Conservation (phyloP, 345 rosid species). For the Populus simonii region DNA sequence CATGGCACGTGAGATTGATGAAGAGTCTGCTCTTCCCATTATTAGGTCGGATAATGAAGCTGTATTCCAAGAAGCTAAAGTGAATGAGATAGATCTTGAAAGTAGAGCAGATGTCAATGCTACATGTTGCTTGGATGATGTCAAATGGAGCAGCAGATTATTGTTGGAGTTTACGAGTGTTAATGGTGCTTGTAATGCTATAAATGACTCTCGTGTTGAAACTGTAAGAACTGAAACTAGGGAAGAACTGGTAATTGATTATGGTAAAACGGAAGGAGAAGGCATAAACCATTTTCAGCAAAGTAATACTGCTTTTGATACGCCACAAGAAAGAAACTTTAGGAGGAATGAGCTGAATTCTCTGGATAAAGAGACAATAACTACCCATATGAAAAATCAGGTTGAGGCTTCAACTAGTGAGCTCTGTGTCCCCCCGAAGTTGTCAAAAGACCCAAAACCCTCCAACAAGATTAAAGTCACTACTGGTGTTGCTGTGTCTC, state of each 20-base stretch:
- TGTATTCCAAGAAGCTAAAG: slow-evolving; percentile 14
- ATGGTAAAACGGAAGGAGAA: slow-evolving; percentile 17
- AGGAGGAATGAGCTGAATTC: slow-evolving; percentile 21
- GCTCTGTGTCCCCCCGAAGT: slow-evolving; percentile 25
- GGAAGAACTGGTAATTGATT: slow-evolving; percentile 25
- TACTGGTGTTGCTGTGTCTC: slow-evolving; percentile 24
- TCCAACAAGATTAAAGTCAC: slow-evolving; percentile 25
- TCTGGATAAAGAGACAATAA: slow-evolving; percentile 20
- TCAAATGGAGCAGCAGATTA: slow-evolving; percentile 13
- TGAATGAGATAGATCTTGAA: slow-evolving; percentile 16
- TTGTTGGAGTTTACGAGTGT: slow-evolving; percentile 11
- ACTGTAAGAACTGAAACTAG: slow-evolving; percentile 8
- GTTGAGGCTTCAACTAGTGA: slow-evolving; percentile 11
- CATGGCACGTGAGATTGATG: slow-evolving; percentile 23
- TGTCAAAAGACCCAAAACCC: slow-evolving; percentile 28
- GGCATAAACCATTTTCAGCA: slow-evolving; percentile 11
- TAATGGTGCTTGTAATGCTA: slow-evolving; percentile 6
- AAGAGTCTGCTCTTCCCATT: slow-evolving; percentile 17
- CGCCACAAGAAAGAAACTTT: slow-evolving; percentile 30
- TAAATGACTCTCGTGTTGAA: slow-evolving; percentile 13
- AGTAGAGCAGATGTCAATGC: slow-evolving; percentile 11
- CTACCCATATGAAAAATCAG: slow-evolving; percentile 15
- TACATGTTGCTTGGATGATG: slow-evolving; percentile 19
- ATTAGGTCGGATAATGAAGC: slow-evolving; percentile 8
- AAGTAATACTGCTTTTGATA: slow-evolving; percentile 12